These are phyloP conservation scores for Dryas integrifolia DNA, from an alignment of 331 rosid genomes.

Conservation along the genomic window DNA sequence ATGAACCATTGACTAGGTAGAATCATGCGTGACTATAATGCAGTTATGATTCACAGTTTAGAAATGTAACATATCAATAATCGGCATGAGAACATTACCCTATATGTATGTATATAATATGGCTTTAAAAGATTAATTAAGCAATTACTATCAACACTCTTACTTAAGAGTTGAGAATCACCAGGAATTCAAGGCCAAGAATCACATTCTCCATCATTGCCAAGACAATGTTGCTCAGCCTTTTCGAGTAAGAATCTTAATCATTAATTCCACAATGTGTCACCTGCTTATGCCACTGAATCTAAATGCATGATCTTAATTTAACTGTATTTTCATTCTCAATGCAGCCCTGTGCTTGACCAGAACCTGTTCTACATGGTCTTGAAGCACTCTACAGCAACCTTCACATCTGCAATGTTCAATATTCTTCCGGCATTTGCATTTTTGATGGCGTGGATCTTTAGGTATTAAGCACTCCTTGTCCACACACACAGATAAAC, in stretches of 20 bases:
- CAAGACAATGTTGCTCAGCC: conserved; percentile 23
- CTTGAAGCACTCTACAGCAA: conserved; percentile 21
- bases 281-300: too few relatives aligned
- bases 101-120: neutral
- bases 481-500: neutral
- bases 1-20: too few relatives aligned
- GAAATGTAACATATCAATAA: too few relatives aligned
- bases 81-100: too few relatives aligned
- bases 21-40: too few relatives aligned
- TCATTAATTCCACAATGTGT: neutral
- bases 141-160: neutral
- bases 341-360: conserved; percentile 32
- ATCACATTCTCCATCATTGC: conserved; percentile 28
- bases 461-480: conserved; percentile 14
- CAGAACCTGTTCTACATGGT: conserved; percentile 29
- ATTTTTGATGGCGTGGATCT: conserved; percentile 31
- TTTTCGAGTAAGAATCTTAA: conserved; percentile 29
- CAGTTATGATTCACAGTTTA: too few relatives aligned
- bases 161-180: neutral
- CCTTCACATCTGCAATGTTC: conserved; percentile 33
- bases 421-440: conserved; percentile 28
- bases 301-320: neutral
- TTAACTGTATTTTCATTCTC: neutral
- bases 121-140: neutral
- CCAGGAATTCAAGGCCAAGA: conserved; percentile 26